These are phyloP conservation scores for Fusarium sulawesiense DNA, from an alignment of 2,329 filamentous ascomycete genomes.

Conservation along the genomic window DNA sequence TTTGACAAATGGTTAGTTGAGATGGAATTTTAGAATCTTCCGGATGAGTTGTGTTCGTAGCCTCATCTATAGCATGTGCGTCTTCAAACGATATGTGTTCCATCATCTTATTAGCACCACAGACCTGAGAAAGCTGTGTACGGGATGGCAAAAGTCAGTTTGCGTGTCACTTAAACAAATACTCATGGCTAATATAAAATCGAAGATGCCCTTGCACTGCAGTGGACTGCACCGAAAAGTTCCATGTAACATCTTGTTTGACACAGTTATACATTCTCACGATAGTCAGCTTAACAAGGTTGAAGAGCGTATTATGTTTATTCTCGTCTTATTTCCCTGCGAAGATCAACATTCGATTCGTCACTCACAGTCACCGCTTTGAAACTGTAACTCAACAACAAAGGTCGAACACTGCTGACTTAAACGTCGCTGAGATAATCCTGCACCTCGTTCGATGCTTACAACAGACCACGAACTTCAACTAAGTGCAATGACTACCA, in stretches of 20 bases:
- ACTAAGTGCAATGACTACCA: not conserved
- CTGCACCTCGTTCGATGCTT: not conserved
- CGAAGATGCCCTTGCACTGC: not conserved
- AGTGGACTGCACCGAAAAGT: not conserved
- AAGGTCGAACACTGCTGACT: not conserved
- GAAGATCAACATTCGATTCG: not conserved
- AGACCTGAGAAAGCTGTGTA: not conserved
- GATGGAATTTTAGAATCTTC: not conserved
- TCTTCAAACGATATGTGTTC: not conserved
- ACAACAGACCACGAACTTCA: not conserved
- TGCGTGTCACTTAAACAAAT: not conserved
- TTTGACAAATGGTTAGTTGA: not conserved
- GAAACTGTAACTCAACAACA: conserved; percentile 3
- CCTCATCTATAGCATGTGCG: not conserved
- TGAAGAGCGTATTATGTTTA: conserved; percentile 2
- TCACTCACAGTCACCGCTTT: not conserved
- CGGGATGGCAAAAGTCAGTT: not conserved
- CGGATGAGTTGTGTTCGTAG: too few relatives aligned
- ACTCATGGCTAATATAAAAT: not conserved
- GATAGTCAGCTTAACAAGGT: not conserved
- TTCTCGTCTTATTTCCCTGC: conserved; percentile 17
- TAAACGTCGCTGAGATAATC: not conserved
- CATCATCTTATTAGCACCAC: not conserved
- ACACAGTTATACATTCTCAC: not conserved
- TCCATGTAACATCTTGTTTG: not conserved